phyloP scores from a whole-genome alignment of 169 alveolate species.

The Neospora caninum region DNA sequence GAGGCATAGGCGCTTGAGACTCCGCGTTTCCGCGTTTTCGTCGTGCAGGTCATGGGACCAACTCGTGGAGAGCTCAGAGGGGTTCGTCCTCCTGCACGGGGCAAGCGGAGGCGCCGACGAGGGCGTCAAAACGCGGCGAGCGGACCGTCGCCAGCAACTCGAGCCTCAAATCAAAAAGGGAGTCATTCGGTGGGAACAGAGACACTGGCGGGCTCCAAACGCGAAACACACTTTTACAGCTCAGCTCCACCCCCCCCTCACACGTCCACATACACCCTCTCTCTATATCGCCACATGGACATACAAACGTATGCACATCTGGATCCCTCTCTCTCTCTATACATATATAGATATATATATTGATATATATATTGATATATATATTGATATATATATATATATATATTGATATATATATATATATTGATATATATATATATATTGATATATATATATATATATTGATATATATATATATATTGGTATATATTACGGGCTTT shows the following conservation, averaged over 20 bases:
- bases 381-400: neutral
- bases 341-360: neutral
- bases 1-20: too few species aligned
- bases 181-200: neutral
- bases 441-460: neutral
- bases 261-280: neutral
- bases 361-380: neutral
- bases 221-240: neutral
- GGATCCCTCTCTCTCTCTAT: neutral
- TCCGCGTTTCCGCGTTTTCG: neutral
- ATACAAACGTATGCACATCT: too few species aligned
- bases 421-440: neutral
- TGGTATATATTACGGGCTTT: neutral
- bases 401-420: neutral
- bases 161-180: slow-evolving; percentile 14
- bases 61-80: slow-evolving; percentile 38
- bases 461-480: too few species aligned
- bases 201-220: neutral
- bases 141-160: neutral
- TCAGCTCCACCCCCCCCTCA: too few species aligned
- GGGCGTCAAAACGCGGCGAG: neutral
- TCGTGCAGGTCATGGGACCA: slow-evolving; percentile 58
- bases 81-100: neutral
- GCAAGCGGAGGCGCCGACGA: neutral
- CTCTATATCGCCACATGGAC: neutral